Base-by-base conservation (phyloP, 2,329 filamentous ascomycete genomes). In the Aspergillus sergii region DNA sequence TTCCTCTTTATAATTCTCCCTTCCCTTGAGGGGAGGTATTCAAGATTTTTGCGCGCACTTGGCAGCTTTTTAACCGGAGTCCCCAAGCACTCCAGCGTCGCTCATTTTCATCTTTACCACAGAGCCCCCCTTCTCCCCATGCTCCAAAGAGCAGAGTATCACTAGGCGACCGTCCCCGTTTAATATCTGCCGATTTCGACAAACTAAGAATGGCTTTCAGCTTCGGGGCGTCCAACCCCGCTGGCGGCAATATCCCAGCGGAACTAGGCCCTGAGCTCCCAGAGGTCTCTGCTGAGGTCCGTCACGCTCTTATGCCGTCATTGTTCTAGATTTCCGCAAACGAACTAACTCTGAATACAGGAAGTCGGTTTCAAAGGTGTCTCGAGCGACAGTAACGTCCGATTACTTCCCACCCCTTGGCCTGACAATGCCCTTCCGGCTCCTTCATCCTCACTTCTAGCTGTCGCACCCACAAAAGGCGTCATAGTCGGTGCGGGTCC, bases 401-500 rank as follows among this genome's bases (percentile, higher is more conserved):
- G 90, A 75, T 82, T 91, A 28, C 82, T 98, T 48, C 92, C 93
- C 19, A 85, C 89, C 23, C 83, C 89, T 75, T 98, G 94, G 94
- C 87, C 91, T 46, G 72, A 78, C 64, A 83, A 89, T 69, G 82
- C 86, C 43, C 83, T 91, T 28, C 94, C 95, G 36, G 83, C 90
- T 2, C 83, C 91, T 5, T 93, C 90, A 51, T 88, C 93, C 14
- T 96, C 92, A 2, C 89, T 99, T 43, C 84, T 99, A 65, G 91
- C 90, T 74, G 86, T 98, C 68, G 93, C 94, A 60, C 89, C 92
- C 36, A 87, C 84, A 64, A 89, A 88, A 77, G 93, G 93, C 46
- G 84, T 99, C 26, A 83, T 97, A 60, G 94, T 94, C 34, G 95
- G 94, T 56, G 95, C 92, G 57, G 91, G 92, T 19, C 94, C 94